Percentiles rank a stretch among this genome's conserved stretches.
These are phyloP conservation scores for Tricholoma sp. DNA, from an alignment of 768 basidiomycete genomes.

Conservation along the genomic window DNA sequence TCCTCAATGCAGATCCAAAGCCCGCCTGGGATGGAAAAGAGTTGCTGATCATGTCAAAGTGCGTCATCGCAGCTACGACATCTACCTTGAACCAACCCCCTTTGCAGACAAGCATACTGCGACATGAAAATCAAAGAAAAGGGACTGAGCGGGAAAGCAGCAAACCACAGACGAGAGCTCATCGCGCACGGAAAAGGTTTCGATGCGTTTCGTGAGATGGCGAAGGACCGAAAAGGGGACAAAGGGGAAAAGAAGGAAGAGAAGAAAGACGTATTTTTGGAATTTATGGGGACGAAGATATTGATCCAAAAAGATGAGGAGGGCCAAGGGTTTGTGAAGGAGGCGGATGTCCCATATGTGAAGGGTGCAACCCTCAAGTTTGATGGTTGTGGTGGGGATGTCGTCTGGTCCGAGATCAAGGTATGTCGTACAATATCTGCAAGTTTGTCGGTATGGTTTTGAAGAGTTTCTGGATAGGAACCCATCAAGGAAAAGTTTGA, in stretches of 20 bases:
- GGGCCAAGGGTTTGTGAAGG: slow-evolving; percentile 58
- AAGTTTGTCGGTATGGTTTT: neutral
- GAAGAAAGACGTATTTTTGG: slow-evolving; percentile 60
- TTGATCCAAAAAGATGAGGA: slow-evolving; percentile 59
- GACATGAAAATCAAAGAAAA: slow-evolving; percentile 97
- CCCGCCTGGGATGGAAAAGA: slow-evolving; percentile 75
- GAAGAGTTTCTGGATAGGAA: slow-evolving; percentile 23
- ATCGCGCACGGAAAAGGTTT: slow-evolving; percentile 56
- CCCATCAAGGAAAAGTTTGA: slow-evolving; percentile 48
- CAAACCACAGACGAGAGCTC: slow-evolving; percentile 50
- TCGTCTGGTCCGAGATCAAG: slow-evolving; percentile 48
- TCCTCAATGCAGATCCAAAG: slow-evolving; percentile 78
- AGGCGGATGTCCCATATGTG: slow-evolving; percentile 51
- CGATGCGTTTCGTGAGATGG: slow-evolving; percentile 76
- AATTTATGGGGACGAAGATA: slow-evolving; percentile 70
- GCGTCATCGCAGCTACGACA: slow-evolving; percentile 16
- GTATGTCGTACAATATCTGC: slow-evolving; percentile 15
- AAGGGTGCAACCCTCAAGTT: slow-evolving; percentile 53
- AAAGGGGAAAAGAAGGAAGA: slow-evolving; percentile 20
- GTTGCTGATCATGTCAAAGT: slow-evolving; percentile 88
- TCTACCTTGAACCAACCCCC: neutral
- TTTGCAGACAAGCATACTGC: slow-evolving; percentile 72
- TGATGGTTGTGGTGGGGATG: slow-evolving; percentile 50
- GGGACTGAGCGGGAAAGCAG: slow-evolving; percentile 73
- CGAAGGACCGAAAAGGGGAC: slow-evolving; percentile 22